Percentiles rank a stretch among this genome's conserved stretches.
These are phyloP conservation scores for Cryptosporidium parvum DNA, from an alignment of 169 alveolate species.

Conservation along the genomic window DNA sequence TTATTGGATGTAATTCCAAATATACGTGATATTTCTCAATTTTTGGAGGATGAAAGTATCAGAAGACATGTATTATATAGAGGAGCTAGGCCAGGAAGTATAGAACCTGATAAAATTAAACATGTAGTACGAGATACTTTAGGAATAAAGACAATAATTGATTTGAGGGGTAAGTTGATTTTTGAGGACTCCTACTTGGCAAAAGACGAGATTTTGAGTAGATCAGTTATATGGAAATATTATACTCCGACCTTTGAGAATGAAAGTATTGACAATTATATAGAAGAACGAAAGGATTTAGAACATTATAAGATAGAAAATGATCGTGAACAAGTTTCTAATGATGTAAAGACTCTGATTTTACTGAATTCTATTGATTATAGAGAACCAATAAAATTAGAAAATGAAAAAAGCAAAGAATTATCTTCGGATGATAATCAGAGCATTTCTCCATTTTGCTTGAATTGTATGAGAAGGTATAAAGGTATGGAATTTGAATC, in stretches of 20 bases:
- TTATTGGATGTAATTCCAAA: constrained; percentile 46
- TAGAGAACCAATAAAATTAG: constrained; percentile 36
- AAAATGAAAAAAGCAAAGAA: neutral
- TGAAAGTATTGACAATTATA: constrained; percentile 27
- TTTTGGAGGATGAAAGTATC: neutral
- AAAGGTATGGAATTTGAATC: neutral
- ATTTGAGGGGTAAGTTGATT: constrained; percentile 34
- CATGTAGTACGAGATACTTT: constrained; percentile 35
- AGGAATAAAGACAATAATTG: constrained; percentile 54
- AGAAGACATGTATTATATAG: constrained; percentile 44
- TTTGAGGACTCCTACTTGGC: constrained; percentile 49
- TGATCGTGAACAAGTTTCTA: neutral
- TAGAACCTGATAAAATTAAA: constrained; percentile 72
- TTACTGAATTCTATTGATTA: constrained; percentile 9
- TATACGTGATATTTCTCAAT: constrained; percentile 50
- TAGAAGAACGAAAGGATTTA: neutral
- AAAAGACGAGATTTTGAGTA: constrained; percentile 57
- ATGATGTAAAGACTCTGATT: neutral
- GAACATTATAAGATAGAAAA: neutral
- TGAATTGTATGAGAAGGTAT: constrained; percentile 31
- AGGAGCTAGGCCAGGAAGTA: constrained; percentile 73
- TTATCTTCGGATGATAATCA: neutral
- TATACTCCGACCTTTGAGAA: constrained; percentile 55
- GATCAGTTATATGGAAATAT: constrained; percentile 55
- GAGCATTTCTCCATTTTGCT: neutral